A percentile compares a stretch with the other conserved stretches of the same genome.
phyloP scores from a whole-genome alignment of 257 asterid genomes.

The Verbascum thapsus region DNA sequence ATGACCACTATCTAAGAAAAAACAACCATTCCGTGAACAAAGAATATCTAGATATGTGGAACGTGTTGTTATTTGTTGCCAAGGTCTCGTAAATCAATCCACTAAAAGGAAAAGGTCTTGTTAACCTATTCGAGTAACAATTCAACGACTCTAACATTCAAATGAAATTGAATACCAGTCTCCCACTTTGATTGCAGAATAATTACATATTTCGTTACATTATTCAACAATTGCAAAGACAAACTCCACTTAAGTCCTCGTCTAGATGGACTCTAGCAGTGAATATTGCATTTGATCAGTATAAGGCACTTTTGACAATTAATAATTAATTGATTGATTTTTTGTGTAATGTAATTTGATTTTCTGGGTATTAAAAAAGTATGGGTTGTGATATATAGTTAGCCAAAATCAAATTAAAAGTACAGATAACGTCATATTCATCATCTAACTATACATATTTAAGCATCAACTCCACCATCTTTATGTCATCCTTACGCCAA shows the following conservation, averaged over 20 bases:
- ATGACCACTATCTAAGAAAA: background rate
- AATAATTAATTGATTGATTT: no score
- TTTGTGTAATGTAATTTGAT: no score
- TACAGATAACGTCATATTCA: no score
- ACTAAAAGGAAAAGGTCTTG: no score
- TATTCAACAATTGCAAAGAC: slow-evolving; percentile 4
- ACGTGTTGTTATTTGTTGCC: background rate
- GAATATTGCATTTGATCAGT: background rate
- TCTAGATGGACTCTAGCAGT: background rate
- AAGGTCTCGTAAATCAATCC: background rate
- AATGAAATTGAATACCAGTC: background rate
- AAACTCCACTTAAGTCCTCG: background rate
- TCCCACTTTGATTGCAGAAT: no score
- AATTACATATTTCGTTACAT: background rate
- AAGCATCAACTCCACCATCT: no score
- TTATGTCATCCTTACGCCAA: no score
- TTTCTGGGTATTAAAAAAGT: no score
- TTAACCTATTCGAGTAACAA: background rate
- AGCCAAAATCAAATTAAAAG: no score
- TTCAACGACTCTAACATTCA: background rate
- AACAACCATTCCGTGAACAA: background rate
- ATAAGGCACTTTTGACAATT: no score
- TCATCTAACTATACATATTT: no score
- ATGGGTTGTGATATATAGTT: no score
- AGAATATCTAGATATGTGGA: background rate